phyloP scores from a whole-genome alignment of 2,329 filamentous ascomycete genomes.

The Xylaria arbuscula region DNA sequence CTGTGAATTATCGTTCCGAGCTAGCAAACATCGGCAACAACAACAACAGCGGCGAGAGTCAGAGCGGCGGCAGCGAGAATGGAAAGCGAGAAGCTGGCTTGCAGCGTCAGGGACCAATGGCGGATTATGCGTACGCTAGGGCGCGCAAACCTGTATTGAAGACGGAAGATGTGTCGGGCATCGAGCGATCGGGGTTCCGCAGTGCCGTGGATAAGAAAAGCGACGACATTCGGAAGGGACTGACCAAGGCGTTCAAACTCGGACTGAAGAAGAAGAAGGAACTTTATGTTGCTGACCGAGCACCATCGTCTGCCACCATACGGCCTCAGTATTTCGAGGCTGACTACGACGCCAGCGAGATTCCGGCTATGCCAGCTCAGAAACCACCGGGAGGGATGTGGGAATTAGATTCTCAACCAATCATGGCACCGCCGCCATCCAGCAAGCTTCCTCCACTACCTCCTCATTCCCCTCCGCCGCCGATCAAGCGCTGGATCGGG shows the following conservation, averaged over 20 bases:
- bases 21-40: constrained; percentile 43
- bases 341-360: constrained; percentile 42
- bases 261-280: constrained; percentile 59
- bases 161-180: constrained; percentile 63
- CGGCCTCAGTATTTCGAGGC: constrained; percentile 44
- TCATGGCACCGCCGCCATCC: constrained; percentile 56
- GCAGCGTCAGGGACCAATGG: constrained; percentile 49
- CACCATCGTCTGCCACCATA: constrained; percentile 55
- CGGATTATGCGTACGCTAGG: constrained; percentile 59
- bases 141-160: constrained; percentile 57
- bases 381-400: constrained; percentile 39
- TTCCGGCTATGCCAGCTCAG: constrained; percentile 43
- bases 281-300: constrained; percentile 46
- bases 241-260: constrained; percentile 66
- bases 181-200: constrained; percentile 66
- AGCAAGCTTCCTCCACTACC: constrained; percentile 58
- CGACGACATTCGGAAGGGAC: constrained; percentile 63
- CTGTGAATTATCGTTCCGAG: constrained; percentile 45
- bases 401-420: constrained; percentile 43
- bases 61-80: constrained; percentile 54
- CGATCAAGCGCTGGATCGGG: constrained; percentile 66
- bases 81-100: constrained; percentile 49
- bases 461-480: constrained; percentile 51
- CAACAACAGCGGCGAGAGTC: constrained; percentile 52
- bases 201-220: constrained; percentile 66